These are phyloP conservation scores for Hortiboletus campestris DNA, from an alignment of 768 basidiomycete species.

Conservation along the genomic window DNA sequence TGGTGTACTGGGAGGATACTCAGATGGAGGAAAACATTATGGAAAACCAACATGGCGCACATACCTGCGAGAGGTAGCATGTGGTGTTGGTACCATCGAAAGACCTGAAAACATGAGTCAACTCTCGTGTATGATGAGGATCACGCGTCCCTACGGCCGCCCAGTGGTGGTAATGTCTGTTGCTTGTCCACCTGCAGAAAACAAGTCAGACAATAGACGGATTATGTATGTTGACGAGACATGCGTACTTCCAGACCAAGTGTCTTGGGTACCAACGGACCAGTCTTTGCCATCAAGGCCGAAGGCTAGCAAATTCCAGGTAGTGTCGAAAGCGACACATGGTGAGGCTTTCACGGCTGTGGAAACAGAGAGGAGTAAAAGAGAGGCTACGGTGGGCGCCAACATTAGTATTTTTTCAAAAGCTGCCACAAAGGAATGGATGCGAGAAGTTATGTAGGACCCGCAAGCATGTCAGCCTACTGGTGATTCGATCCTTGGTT, in stretches of 20 bases:
- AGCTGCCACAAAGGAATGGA: neutral
- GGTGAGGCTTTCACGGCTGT: constrained; percentile 40
- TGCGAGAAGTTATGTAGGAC: neutral
- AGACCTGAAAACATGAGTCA: constrained; percentile 40
- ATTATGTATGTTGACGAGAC: neutral
- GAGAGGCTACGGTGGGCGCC: constrained; percentile 48
- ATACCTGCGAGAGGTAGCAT: constrained; percentile 71
- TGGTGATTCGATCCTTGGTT: neutral
- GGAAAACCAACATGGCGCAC: constrained; percentile 2
- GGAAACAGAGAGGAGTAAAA: constrained; percentile 44
- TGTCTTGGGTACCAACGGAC: constrained; percentile 66
- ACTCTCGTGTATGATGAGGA: neutral
- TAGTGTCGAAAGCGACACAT: constrained; percentile 77
- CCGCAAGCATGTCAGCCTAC: too few species aligned
- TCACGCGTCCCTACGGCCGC: constrained; percentile 60
- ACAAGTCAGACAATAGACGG: neutral
- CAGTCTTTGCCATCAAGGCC: constrained; percentile 84
- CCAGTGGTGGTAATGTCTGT: constrained; percentile 71
- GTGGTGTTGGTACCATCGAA: constrained; percentile 63
- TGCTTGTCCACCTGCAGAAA: constrained; percentile 34
- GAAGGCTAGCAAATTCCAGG: constrained; percentile 85
- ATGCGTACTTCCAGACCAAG: constrained; percentile 59
- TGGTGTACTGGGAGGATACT: constrained; percentile 57
- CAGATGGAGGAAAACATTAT: neutral
- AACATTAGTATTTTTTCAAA: constrained; percentile 32